A percentile compares a stretch with the other conserved stretches of the same genome.
Conservation (phyloP, 495 filamentous ascomycete genomes). For the Neurospora intermedia region DNA sequence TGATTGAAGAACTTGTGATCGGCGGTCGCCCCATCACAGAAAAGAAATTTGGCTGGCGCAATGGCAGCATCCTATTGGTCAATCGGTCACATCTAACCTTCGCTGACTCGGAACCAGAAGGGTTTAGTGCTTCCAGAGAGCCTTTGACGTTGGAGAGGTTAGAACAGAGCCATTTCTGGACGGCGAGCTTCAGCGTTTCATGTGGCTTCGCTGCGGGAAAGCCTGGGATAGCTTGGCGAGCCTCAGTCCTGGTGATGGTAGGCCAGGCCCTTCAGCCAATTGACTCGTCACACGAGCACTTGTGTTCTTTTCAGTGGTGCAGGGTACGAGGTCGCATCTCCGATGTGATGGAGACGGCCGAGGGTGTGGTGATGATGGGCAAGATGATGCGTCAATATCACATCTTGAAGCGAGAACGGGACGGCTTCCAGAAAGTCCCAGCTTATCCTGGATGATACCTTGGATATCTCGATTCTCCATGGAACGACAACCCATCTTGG, state of each 20-base stretch:
- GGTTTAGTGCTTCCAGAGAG: slow-evolving; percentile 9
- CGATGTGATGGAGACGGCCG: neutral
- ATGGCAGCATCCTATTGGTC: slow-evolving; percentile 20
- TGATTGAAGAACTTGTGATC: slow-evolving; percentile 10
- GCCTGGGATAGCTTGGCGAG: slow-evolving; percentile 1
- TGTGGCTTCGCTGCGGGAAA: neutral
- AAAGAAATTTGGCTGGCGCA: slow-evolving; percentile 20
- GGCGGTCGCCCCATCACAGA: slow-evolving; percentile 20
- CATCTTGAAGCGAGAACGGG: neutral
- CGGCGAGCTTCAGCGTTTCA: slow-evolving; percentile 1
- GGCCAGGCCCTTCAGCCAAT: neutral
- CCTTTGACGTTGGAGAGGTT: neutral
- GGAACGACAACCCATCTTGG: neutral
- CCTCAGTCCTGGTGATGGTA: slow-evolving; percentile 8
- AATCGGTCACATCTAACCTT: slow-evolving; percentile 12
- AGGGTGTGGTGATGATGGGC: neutral
- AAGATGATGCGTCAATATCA: neutral
- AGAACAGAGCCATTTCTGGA: slow-evolving; percentile 11
- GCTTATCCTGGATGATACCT: neutral
- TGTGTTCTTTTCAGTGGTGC: neutral
- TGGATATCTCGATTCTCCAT: neutral
- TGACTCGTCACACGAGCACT: neutral
- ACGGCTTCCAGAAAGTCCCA: neutral
- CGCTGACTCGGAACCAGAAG: slow-evolving; percentile 9
- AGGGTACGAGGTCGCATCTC: neutral